Percentiles rank a stretch among this genome's conserved stretches.
These are phyloP conservation scores for Thalassiosira profunda DNA, from an alignment of 108 stramenopile species.

Conservation along the genomic window DNA sequence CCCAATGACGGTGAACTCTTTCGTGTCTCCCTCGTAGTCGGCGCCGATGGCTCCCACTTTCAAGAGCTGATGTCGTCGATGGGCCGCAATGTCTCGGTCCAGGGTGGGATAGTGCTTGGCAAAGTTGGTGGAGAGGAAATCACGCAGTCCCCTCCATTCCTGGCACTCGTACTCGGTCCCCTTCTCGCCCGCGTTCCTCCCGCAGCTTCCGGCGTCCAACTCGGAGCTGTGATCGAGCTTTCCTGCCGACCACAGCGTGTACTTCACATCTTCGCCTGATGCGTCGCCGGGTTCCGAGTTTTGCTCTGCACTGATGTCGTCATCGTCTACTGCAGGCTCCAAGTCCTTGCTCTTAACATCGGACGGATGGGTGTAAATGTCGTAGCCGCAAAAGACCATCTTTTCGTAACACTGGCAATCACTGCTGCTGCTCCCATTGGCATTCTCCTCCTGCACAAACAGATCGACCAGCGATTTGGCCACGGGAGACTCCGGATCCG, in stretches of 20 bases:
- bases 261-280: neutral
- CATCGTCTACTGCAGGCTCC: neutral
- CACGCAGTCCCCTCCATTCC: conserved; percentile 6
- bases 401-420: conserved; percentile 44
- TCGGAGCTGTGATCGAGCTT: neutral
- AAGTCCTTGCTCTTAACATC: too few species aligned
- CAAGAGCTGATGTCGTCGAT: conserved; percentile 13
- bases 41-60: conserved; percentile 1
- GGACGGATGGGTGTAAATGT: neutral
- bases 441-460: too few species aligned
- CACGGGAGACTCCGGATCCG: neutral
- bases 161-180: neutral
- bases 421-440: too few species aligned
- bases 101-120: conserved; percentile 12
- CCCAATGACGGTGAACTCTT: conserved; percentile 33
- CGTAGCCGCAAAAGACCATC: conserved; percentile 51
- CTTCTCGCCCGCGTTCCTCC: neutral
- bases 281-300: neutral
- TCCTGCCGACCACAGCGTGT: neutral
- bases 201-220: neutral
- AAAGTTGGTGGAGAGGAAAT: conserved; percentile 16
- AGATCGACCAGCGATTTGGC: too few species aligned
- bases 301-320: neutral
- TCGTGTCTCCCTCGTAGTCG: neutral
- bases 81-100: conserved; percentile 7